Conservation (phyloP, 2,329 filamentous ascomycete genomes). For the Sclerotinia nivalis region DNA sequence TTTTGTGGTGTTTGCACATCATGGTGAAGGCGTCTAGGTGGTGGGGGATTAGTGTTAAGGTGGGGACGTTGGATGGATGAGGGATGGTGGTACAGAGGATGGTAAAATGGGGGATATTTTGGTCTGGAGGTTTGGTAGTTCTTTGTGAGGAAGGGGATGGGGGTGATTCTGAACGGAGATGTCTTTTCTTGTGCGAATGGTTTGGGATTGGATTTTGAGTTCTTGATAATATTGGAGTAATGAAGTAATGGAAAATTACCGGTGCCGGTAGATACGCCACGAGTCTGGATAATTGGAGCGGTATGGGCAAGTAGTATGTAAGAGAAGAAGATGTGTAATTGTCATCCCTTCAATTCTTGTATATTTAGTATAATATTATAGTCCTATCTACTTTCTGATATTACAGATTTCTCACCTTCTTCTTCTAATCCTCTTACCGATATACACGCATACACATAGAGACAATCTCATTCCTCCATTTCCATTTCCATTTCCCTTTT, state of each 20-base stretch:
- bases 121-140: not conserved
- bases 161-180: too few species aligned
- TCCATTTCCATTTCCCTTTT: too few species aligned
- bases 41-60: not conserved
- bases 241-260: too few species aligned
- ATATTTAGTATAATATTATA: not conserved
- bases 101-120: not conserved
- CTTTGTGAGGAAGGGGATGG: not conserved
- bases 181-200: not conserved
- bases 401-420: not conserved
- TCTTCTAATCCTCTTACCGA: not conserved
- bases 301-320: too few species aligned
- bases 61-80: not conserved
- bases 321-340: not conserved
- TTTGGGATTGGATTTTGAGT: not conserved
- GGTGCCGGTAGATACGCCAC: not conserved
- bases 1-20: slow-evolving; percentile 61
- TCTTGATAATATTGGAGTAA: not conserved
- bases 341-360: not conserved
- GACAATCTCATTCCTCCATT: too few species aligned
- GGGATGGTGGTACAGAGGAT: not conserved
- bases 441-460: not conserved
- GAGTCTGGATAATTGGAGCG: not conserved
- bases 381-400: not conserved
- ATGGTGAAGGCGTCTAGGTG: slow-evolving; percentile 45